A percentile compares a stretch with the other conserved stretches of the same genome.
Evolutionary conservation across 768 basidiomycete species (phyloP).

Genomic region (Russula vinacea): DNA sequence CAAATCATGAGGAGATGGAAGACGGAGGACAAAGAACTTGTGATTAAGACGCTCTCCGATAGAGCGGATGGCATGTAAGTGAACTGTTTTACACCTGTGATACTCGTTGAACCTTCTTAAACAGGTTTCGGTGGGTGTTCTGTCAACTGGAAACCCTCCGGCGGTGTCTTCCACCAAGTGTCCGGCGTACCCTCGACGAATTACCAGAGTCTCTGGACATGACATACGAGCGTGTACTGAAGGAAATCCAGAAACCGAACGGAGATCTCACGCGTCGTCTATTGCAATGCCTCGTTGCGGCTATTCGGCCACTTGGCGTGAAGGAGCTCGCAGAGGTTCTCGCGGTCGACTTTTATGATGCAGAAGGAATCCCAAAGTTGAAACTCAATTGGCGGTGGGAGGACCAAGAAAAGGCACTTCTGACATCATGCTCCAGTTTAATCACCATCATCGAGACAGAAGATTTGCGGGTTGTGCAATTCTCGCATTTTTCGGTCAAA

Average conservation of each 20-base stretch:
- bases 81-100: neutral
- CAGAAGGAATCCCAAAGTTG: slow-evolving; percentile 3
- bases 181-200: neutral
- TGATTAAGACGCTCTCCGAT: neutral
- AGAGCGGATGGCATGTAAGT: slow-evolving; percentile 20
- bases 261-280: slow-evolving; percentile 4
- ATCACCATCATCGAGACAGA: neutral
- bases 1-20: slow-evolving; percentile 3
- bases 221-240: slow-evolving; percentile 13
- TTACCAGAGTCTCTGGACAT: neutral
- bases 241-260: neutral
- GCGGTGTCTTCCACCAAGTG: neutral
- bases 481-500: slow-evolving; percentile 12
- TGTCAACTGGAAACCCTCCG: slow-evolving; percentile 13
- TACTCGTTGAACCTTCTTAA: neutral
- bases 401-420: slow-evolving; percentile 7
- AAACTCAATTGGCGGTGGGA: neutral
- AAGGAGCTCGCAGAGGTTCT: slow-evolving; percentile 15
- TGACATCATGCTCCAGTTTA: neutral
- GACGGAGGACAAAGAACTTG: neutral
- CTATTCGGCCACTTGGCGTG: slow-evolving; percentile 5
- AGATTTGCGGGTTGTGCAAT: neutral
- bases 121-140: slow-evolving; percentile 8
- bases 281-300: slow-evolving; percentile 9
- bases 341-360: neutral